Conservation (phyloP, 176 grass and related monocot genomes). For the Bromus sterilis region DNA sequence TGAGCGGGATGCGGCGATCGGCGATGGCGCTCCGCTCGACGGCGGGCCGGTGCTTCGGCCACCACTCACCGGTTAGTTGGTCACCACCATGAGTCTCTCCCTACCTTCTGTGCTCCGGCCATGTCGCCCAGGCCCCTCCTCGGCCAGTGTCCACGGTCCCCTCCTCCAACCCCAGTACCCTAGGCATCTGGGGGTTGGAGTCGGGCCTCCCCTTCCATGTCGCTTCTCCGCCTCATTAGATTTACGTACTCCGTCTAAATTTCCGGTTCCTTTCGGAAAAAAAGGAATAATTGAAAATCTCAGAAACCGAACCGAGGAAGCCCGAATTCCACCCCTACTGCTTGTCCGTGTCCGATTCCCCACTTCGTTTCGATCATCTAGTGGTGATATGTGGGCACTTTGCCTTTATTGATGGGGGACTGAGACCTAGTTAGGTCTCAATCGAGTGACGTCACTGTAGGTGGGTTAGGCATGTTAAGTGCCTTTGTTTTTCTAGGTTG, state of each 20-base stretch:
- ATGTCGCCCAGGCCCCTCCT: neutral
- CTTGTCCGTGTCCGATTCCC: neutral
- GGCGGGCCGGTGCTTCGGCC: neutral
- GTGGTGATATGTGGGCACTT: neutral
- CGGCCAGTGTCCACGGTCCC: neutral
- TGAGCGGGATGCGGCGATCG: neutral
- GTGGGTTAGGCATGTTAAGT: too few relatives aligned
- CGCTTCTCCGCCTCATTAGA: neutral
- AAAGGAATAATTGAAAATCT: neutral
- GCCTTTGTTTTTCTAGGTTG: too few relatives aligned
- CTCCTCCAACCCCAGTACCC: neutral
- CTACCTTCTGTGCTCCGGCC: neutral
- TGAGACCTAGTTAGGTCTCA: too few relatives aligned
- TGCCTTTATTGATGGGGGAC: neutral
- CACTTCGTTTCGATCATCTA: neutral
- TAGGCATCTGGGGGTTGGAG: neutral
- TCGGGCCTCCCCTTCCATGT: neutral
- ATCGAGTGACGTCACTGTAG: too few relatives aligned
- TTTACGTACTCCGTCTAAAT: neutral
- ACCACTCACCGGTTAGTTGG: slow-evolving; percentile 1
- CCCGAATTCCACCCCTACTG: neutral
- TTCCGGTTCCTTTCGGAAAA: neutral
- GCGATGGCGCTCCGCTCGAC: neutral
- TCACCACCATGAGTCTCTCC: neutral
- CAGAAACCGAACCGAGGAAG: neutral